Evolutionary conservation across 129 eudicot genomes (phyloP), one percentile per base, ranked within the genome.

Genomic region (Saussurea involucrata): DNA sequence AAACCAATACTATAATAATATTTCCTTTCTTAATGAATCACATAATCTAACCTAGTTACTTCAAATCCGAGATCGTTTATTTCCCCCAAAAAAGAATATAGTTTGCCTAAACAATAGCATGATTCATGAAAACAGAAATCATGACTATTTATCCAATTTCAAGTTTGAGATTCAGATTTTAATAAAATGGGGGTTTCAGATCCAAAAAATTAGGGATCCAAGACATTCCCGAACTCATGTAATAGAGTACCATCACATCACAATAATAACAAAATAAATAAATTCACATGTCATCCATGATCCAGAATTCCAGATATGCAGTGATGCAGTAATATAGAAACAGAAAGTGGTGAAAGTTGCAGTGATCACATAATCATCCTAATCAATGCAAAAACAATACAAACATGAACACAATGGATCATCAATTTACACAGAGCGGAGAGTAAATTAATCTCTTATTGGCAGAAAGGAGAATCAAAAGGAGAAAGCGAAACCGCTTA

Each of bases 181-280:
- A 13, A 18, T 9, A 40, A 66, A 64, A 0, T 9, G 11, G 29
- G 18, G 22, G 5, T 55, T 17, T n/a, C 68, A 53, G 68, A 31
- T 57, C 13, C 46, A n/a, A 37, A 57, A n/a, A 37, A 61, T 61
- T 78, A 40, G 75, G 76, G 76, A 57, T 78, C 71, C 58, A 58
- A 78, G 29, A 34, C 17, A 74, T 6, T 3, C 6, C 13, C 8
- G 1, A 74, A 18, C 78, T 60, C 34, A 60, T 3, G 33, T 12
- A 55, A 24, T 21, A 32, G 18, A 73, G 15, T 21, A 15, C 1
- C 24, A 73, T 57, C 55, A 21, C 24, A 73, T 57, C 55, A 21
- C 34, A 60, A 13, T 29, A 73, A 73, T 32, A 73, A 32, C 57
- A 58, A 31, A 31, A 74, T 67, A 74, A 8, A 58, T 22, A 21